Evolutionary conservation across 805 yeast genomes (phyloP), one percentile per base, ranked within the genome.

Genomic region (Maudiozyma saulgeensis): DNA sequence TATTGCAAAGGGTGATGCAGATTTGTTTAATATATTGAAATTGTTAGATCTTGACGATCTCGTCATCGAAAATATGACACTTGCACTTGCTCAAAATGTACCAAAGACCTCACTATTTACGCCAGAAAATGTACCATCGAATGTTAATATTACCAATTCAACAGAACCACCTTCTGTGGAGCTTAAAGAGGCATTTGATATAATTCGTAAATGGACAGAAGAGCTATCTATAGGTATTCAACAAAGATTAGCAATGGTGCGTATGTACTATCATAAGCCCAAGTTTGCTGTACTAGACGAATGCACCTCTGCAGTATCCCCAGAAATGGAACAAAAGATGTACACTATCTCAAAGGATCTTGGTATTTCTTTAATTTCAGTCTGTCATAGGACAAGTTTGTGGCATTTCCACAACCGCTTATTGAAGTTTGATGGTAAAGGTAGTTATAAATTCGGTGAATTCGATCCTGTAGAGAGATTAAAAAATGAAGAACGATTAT

Each of bases 261-360:
- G 97, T 59, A 74, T 90, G 67, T 90, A 86, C 62, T 90, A 89
- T 63, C 96, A 90, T 66, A 76, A 77, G 59, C 98, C 98, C 1
- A 84, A 81, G 65, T 90, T 89, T 73, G 98, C 98, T 0, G 96
- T 90, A 25, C 72, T 90, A 55, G 98, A 90, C 68, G 98, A 90
- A 70, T 90, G 96, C 67, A 90, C 98, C 0, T 87, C 96, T 3
- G 91, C 96, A 1, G 95, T 90, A 2, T 82, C 96, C 0, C 87
- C 93, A 11, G 86, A 84, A 52, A 83, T 89, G 80, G 98, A 90
- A 63, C 87, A 84, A 53, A 80, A 82, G 58, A 89, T 91, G 87
- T 90, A 90, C 61, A 68, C 80, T 46, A 84, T 84, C 59, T 96
- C 96, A 0, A 86, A 84, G 62, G 71, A 75, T 16, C 72, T 86